Percentiles rank a stretch among this genome's conserved stretches.
phyloP scores from a whole-genome alignment of 345 rosid species.

The Linum lewisii region DNA sequence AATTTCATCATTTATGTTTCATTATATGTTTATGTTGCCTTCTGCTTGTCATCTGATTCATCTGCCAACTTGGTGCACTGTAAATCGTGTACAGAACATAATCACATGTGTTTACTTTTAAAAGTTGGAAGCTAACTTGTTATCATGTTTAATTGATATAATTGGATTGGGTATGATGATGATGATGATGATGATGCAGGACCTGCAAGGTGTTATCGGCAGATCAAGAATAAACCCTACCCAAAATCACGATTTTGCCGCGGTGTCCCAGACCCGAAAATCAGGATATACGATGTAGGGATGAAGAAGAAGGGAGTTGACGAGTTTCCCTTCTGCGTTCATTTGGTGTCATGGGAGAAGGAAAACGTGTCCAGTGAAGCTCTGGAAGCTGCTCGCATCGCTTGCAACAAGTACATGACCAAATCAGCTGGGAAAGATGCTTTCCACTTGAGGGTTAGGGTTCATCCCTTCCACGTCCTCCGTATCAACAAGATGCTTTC shows the following conservation, averaged over 20 bases:
- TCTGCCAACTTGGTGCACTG: too few species aligned
- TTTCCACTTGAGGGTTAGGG: not conserved
- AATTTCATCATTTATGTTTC: too few species aligned
- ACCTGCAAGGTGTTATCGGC: not conserved
- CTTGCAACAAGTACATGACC: not conserved
- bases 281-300: not conserved
- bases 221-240: not conserved
- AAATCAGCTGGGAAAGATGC: not conserved
- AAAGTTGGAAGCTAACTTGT: not conserved
- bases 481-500: not conserved
- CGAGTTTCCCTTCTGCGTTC: not conserved
- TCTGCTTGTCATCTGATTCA: not conserved
- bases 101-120: too few species aligned
- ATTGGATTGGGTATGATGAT: not conserved
- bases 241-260: not conserved
- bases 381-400: not conserved
- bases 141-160: too few species aligned
- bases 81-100: not conserved
- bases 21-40: not conserved
- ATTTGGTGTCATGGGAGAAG: not conserved
- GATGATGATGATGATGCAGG: not conserved
- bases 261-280: not conserved
- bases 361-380: not conserved
- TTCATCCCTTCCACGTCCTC: not conserved
- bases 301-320: not conserved